A percentile compares a stretch with the other conserved stretches of the same genome.
phyloP scores from a whole-genome alignment of 2,329 filamentous ascomycete species.

The Ophiosphaerella korrae region DNA sequence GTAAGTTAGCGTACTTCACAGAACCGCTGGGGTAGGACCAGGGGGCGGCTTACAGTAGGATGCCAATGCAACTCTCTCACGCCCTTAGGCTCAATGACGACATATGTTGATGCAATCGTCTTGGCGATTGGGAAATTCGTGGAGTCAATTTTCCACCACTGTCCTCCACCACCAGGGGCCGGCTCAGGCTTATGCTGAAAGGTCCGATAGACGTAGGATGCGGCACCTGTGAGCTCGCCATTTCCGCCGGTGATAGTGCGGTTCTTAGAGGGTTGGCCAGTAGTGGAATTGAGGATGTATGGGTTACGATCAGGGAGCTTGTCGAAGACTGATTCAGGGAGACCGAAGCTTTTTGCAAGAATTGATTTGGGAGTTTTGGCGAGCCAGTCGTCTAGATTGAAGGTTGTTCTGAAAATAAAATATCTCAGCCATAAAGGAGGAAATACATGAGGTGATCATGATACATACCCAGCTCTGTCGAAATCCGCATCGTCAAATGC shows the following conservation, averaged over 20 bases:
- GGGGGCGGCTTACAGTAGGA: constrained; percentile 59
- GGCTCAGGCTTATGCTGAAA: constrained; percentile 61
- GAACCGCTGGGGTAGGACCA: background rate
- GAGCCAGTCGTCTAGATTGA: constrained; percentile 74
- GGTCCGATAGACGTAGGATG: constrained; percentile 67
- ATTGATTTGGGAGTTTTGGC: constrained; percentile 67
- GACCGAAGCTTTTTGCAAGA: constrained; percentile 71
- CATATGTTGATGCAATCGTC: constrained; percentile 68
- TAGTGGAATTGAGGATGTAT: constrained; percentile 65
- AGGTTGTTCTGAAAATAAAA: constrained; percentile 61
- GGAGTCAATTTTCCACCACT: constrained; percentile 68
- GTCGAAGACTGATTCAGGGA: constrained; percentile 64
- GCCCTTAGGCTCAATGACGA: constrained; percentile 66
- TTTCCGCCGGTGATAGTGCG: constrained; percentile 54
- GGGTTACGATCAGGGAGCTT: constrained; percentile 63
- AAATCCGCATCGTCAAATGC: constrained; percentile 72
- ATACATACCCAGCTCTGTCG: constrained; percentile 61
- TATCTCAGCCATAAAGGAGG: background rate
- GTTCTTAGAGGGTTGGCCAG: constrained; percentile 45
- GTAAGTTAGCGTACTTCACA: background rate
- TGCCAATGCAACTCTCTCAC: constrained; percentile 73
- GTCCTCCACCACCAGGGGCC: constrained; percentile 66
- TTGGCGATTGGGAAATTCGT: constrained; percentile 69
- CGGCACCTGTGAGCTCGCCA: constrained; percentile 59
- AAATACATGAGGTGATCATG: no score